Evolutionary conservation across 305 asterid species (phyloP).

Genomic region (Fraxinus xanthoxyloides): DNA sequence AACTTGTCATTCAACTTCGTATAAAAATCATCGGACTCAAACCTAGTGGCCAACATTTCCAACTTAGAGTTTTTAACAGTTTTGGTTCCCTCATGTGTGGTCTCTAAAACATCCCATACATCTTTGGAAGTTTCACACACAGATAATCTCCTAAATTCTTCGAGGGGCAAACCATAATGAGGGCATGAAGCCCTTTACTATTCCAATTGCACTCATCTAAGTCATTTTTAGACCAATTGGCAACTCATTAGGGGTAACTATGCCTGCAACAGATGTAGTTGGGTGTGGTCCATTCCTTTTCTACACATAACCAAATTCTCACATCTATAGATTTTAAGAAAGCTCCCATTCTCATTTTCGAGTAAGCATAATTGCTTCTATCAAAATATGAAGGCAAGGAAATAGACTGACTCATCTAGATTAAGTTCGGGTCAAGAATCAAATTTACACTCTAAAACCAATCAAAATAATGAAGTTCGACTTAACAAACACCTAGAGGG

Average conservation of each 20-base stretch:
- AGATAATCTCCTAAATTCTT: neutral
- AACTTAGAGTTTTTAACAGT: too few species aligned
- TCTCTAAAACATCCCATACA: neutral
- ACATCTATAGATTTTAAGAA: neutral
- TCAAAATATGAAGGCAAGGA: neutral
- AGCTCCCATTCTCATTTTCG: neutral
- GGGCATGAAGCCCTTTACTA: neutral
- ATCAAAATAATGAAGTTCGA: neutral
- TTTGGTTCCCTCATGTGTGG: neutral
- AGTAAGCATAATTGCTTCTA: neutral
- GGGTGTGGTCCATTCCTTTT: neutral
- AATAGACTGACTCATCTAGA: neutral
- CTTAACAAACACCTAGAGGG: neutral
- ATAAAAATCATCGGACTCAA: too few species aligned
- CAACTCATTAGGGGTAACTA: neutral
- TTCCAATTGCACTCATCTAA: too few species aligned
- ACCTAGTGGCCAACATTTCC: neutral
- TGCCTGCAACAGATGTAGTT: too few species aligned
- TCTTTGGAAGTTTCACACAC: neutral
- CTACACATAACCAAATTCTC: too few species aligned
- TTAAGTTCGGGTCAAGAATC: neutral
- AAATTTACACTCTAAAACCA: neutral
- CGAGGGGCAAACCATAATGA: neutral
- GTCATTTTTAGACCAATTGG: neutral
- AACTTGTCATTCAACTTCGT: neutral